Percentiles rank a stretch among this genome's conserved stretches.
Conservation (phyloP, 169 alveolate genomes). For the Plasmodium gonderi region DNA sequence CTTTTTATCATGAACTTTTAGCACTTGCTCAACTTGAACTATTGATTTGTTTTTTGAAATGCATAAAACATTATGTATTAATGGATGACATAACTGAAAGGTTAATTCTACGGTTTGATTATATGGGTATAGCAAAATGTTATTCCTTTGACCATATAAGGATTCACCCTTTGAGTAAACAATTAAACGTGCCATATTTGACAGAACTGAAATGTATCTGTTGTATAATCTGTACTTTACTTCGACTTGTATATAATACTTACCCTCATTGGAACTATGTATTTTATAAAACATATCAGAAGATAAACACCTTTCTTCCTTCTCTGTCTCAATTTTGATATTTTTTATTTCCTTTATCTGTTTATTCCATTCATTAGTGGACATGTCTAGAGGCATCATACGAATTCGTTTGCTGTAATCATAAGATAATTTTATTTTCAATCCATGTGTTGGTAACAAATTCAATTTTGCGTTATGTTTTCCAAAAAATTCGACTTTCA, state of each 20-base stretch:
- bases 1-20: background rate
- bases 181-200: slow-evolving; percentile 15
- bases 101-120: slow-evolving; percentile 21
- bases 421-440: slow-evolving; percentile 20
- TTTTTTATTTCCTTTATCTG: background rate
- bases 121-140: slow-evolving; percentile 10
- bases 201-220: slow-evolving; percentile 6
- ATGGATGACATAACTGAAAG: slow-evolving; percentile 35
- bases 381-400: background rate
- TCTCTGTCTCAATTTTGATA: background rate
- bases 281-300: slow-evolving; percentile 41
- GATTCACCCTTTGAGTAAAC: slow-evolving; percentile 22
- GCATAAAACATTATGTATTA: slow-evolving; percentile 38
- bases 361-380: background rate
- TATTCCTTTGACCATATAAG: background rate
- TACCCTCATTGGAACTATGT: background rate
- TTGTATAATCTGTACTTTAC: slow-evolving; percentile 21
- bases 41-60: slow-evolving; percentile 8
- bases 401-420: slow-evolving; percentile 14
- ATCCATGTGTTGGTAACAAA: background rate
- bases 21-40: background rate
- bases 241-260: slow-evolving; percentile 60
- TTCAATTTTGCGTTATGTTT: slow-evolving; percentile 22
- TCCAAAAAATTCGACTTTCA: slow-evolving; percentile 27
- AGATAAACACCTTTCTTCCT: background rate